A percentile compares a stretch with the other conserved stretches of the same genome.
phyloP scores from a whole-genome alignment of 495 filamentous ascomycete genomes.

The Xylaria palmicola region DNA sequence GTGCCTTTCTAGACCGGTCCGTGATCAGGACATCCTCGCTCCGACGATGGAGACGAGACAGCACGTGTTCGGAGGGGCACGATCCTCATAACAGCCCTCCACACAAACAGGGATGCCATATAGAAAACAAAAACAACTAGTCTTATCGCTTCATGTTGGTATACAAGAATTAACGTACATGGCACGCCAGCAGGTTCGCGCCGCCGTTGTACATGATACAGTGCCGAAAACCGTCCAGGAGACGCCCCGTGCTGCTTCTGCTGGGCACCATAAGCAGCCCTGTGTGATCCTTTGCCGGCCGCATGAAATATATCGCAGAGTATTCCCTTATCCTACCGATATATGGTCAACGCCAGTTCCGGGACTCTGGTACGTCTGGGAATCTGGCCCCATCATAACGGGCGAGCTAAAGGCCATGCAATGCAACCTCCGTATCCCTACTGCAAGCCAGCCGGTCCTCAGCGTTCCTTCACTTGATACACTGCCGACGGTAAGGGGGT shows the following conservation, averaged over 20 bases:
- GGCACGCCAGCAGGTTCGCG: not conserved
- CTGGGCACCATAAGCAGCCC: not conserved
- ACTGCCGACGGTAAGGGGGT: not conserved
- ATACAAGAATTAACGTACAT: not conserved
- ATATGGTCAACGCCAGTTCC: not conserved
- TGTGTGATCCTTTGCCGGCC: slow-evolving; percentile 3
- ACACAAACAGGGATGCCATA: not conserved
- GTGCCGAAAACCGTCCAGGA: not conserved
- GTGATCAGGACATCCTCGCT: not conserved
- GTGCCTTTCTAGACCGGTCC: not conserved
- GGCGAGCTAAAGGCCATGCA: not conserved
- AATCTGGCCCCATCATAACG: not conserved
- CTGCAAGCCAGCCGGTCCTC: not conserved
- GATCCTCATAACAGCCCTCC: not conserved
- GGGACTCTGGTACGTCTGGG: slow-evolving; percentile 1
- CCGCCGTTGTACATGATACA: not conserved
- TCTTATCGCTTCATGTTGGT: not conserved
- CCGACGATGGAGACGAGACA: not conserved
- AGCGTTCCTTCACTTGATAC: not conserved
- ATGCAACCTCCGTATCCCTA: not conserved
- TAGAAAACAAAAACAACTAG: not conserved
- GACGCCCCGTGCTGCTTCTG: not conserved
- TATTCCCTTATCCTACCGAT: not conserved
- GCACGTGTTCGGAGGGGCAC: not conserved
- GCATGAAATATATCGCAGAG: slow-evolving; percentile 6